Base-by-base conservation (phyloP, 2,329 filamentous ascomycete genomes). In the Colletotrichum navitas region DNA sequence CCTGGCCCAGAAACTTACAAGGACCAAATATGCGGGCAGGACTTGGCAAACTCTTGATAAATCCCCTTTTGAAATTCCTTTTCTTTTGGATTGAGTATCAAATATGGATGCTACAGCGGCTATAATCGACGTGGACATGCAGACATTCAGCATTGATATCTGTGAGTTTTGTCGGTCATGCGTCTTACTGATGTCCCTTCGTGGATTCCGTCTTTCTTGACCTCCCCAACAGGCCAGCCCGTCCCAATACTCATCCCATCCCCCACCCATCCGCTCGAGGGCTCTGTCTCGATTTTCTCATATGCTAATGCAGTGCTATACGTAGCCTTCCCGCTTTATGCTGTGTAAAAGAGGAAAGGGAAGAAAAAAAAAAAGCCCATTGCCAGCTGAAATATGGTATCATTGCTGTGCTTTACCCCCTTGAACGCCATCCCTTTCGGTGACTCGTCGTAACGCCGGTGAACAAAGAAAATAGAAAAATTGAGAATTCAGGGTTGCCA, bases 331-430 rank as follows among this genome's bases (percentile, higher is more conserved):
- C 61, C 45, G 59, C 59, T 59, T 39, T 47, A 54, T 54, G 59
- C 39, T 47, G 24, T 43, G 45, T 58, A 34, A 49, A 61, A 12
- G 32, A 36, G 18, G n/a, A 68, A 45, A 14, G 16, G 39, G 21
- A 12, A 47, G 1, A 7, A 24, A n/a, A 51, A 39, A 21, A 24
- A 41, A 8, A n/a, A 11, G 14, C 34, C 47, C 34, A 32, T 63
- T 60, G 39, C 60, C 52, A 68, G 29, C 36, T 66, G 39, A 68
- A 68, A 60, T 52, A 63, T 71, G 68, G 68, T 71, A 71, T 71
- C 68, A 51, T 71, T 58, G 62, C 47, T 66, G 58, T 63, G 52
- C 58, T 68, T 60, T 43, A 1, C 52, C 65, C 59, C 68, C 32
- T 24, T 39, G 58, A 62, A 62, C 43, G 43, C 59, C 68, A 54